A percentile compares a stretch with the other conserved stretches of the same genome.
phyloP scores from a whole-genome alignment of 257 asterid species.

The Lithospermum erythrorhizon region DNA sequence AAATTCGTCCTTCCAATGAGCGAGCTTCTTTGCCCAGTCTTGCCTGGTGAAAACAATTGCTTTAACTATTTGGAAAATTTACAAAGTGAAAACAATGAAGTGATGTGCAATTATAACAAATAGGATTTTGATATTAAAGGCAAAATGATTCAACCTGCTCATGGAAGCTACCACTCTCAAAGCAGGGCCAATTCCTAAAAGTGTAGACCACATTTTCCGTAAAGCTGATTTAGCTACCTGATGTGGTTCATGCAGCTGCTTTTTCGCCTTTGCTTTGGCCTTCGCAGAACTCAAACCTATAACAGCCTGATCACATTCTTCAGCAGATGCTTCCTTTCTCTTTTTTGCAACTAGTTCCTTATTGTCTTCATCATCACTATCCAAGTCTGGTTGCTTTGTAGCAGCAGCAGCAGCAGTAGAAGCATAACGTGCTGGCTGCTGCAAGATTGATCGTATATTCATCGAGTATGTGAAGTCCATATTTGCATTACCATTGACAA shows the following conservation, averaged over 20 bases:
- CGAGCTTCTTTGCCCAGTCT: conserved; percentile 72
- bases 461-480: conserved; percentile 23
- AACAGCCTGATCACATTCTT: conserved; percentile 94
- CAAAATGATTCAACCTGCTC: conserved; percentile 53
- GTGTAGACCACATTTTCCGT: conserved; percentile 45
- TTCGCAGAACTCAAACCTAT: conserved; percentile 67
- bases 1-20: conserved; percentile 75
- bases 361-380: conserved; percentile 46
- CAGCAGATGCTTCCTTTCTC: conserved; percentile 81
- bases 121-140: neutral
- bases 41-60: conserved; percentile 32
- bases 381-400: conserved; percentile 50
- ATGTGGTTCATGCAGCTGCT: conserved; percentile 48
- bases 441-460: conserved; percentile 34
- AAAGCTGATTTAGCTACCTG: conserved; percentile 32
- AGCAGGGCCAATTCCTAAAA: conserved; percentile 77
- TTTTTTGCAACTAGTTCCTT: conserved; percentile 41
- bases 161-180: conserved; percentile 65
- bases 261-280: conserved; percentile 73
- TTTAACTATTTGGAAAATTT: neutral
- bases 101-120: neutral
- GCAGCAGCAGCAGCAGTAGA: conserved; percentile 69
- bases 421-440: conserved; percentile 31
- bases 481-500: conserved; percentile 26
- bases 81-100: neutral